Conservation (phyloP, 2,329 filamentous ascomycete genomes). For the Mollisiaceae sp. region DNA sequence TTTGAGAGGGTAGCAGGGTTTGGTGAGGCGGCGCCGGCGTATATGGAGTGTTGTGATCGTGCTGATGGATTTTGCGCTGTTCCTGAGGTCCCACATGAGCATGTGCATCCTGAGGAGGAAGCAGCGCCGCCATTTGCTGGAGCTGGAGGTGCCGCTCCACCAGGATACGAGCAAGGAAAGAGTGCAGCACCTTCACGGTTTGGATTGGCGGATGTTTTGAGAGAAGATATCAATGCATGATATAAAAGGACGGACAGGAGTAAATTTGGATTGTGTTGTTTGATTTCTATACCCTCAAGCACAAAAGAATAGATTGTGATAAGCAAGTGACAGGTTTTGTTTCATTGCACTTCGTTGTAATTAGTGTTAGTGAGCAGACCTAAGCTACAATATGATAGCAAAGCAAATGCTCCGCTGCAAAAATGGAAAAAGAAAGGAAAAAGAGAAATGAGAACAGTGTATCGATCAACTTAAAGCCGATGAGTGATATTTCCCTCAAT, state of each 20-base stretch:
- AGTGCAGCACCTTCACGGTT: neutral
- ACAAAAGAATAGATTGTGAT: too few relatives aligned
- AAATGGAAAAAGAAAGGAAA: too few relatives aligned
- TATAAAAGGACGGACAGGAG: neutral
- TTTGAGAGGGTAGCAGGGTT: conserved; percentile 23
- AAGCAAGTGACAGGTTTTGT: too few relatives aligned
- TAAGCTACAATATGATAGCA: too few relatives aligned
- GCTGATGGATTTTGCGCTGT: conserved; percentile 14
- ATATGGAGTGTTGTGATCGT: conserved; percentile 23
- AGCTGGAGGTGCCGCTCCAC: neutral
- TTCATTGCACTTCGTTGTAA: too few relatives aligned
- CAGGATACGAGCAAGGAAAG: neutral
- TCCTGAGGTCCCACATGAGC: conserved; percentile 9
- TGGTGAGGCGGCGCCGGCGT: conserved; percentile 22
- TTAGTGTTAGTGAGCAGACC: too few relatives aligned
- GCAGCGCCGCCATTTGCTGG: neutral
- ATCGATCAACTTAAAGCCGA: too few relatives aligned
- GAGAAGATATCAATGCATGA: neutral
- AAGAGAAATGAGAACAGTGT: too few relatives aligned
- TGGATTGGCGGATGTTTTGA: neutral
- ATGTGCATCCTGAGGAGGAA: neutral
- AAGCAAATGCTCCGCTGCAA: too few relatives aligned
- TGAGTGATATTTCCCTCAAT: neutral
- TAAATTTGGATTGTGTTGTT: too few relatives aligned
- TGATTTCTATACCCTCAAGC: too few relatives aligned